Conservation (phyloP, 305 asterid species). For the Fraxinus sp. region DNA sequence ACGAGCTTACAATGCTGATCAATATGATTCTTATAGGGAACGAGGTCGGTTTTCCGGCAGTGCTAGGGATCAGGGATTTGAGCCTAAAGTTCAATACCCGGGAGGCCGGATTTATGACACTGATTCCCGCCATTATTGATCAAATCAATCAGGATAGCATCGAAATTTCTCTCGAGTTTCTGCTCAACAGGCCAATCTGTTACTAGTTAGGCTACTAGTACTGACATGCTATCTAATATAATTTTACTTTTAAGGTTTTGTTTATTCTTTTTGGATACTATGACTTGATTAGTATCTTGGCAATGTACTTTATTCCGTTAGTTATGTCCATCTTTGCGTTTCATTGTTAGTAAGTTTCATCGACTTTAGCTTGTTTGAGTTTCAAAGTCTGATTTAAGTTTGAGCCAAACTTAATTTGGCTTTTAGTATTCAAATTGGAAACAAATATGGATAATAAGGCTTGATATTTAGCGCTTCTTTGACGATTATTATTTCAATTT, state of each 20-base stretch:
- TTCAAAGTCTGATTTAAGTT: background rate
- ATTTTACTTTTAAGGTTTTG: background rate
- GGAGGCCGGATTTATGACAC: conserved; percentile 52
- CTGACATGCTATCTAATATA: background rate
- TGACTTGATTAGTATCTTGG: conserved; percentile 24
- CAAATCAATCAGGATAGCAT: conserved; percentile 2
- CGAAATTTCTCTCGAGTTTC: background rate
- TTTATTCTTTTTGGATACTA: background rate
- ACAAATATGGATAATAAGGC: background rate
- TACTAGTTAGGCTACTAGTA: conserved; percentile 16
- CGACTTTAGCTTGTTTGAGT: background rate
- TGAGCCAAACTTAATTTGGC: background rate
- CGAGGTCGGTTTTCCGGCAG: conserved; percentile 48
- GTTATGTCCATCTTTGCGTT: background rate
- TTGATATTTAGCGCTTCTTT: background rate
- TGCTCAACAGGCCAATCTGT: conserved; percentile 5
- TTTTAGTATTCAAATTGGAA: background rate
- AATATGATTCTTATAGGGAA: conserved; percentile 64
- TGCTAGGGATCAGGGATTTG: conserved; percentile 64
- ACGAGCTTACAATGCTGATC: conserved; percentile 50
- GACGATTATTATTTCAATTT: background rate
- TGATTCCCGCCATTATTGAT: conserved; percentile 59
- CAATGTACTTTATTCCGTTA: conserved; percentile 20
- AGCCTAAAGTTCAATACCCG: conserved; percentile 45
- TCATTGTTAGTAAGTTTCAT: background rate